These are phyloP conservation scores for Fragaria iinumae DNA, from an alignment of 306 rosid genomes.

Conservation along the genomic window DNA sequence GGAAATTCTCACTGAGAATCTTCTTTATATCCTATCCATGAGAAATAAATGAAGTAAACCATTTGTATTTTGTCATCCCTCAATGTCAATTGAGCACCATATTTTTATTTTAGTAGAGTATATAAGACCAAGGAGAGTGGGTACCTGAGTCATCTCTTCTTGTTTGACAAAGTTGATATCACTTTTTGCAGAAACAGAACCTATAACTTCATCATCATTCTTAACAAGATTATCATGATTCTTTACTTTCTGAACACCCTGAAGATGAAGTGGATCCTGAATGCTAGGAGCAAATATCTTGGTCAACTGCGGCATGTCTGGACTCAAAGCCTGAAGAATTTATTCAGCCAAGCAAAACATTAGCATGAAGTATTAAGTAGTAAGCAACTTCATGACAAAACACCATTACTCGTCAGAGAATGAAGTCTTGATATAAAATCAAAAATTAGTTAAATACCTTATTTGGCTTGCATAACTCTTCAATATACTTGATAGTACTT, in stretches of 20 bases:
- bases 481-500: slow-evolving; percentile 33
- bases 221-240: slow-evolving; percentile 27
- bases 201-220: slow-evolving; percentile 28
- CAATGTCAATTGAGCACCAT: neutral
- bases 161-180: slow-evolving; percentile 42
- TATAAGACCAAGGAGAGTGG: slow-evolving; percentile 11
- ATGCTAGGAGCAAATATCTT: slow-evolving; percentile 28
- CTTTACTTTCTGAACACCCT: slow-evolving; percentile 31
- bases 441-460: slow-evolving; percentile 40
- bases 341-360: slow-evolving; percentile 12
- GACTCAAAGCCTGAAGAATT: slow-evolving; percentile 40
- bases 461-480: slow-evolving; percentile 33
- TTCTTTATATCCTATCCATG: slow-evolving; percentile 61
- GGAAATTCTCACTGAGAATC: slow-evolving; percentile 67
- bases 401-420: neutral
- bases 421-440: neutral
- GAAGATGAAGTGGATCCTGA: slow-evolving; percentile 34
- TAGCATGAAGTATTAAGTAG: neutral
- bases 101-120: neutral
- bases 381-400: neutral
- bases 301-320: slow-evolving; percentile 32
- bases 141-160: slow-evolving; percentile 73
- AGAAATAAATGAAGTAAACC: slow-evolving; percentile 8
- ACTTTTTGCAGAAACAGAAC: slow-evolving; percentile 32
- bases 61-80: slow-evolving; percentile 10